Evolutionary conservation across 441 rosid species (phyloP).

Genomic region (Gossypium lobatum): DNA sequence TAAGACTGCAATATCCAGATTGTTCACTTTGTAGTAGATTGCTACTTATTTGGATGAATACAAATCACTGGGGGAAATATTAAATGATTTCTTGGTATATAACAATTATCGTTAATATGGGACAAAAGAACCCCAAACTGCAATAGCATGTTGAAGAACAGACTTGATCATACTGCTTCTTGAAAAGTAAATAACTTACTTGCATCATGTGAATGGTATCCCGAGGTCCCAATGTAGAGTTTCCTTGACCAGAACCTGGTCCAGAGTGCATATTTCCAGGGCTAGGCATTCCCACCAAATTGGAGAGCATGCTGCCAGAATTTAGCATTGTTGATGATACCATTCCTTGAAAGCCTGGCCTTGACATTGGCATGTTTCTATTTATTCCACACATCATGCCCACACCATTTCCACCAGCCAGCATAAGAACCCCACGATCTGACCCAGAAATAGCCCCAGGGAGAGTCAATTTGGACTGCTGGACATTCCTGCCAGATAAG

Average conservation of each 20-base stretch:
- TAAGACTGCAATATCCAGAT: too few species aligned
- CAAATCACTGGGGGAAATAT: not conserved
- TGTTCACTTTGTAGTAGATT: too few species aligned
- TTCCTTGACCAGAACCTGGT: conserved; percentile 64
- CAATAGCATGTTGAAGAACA: not conserved
- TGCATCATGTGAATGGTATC: conserved; percentile 70
- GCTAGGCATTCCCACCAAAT: conserved; percentile 64
- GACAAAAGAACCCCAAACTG: not conserved
- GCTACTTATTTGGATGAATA: not conserved
- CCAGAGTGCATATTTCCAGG: conserved; percentile 62
- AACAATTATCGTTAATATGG: not conserved
- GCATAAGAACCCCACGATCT: conserved; percentile 61
- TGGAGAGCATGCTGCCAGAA: conserved; percentile 62
- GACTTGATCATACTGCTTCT: not conserved
- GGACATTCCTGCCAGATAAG: conserved; percentile 59
- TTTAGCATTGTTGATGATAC: conserved; percentile 61
- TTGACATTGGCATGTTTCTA: conserved; percentile 68
- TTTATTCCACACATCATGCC: conserved; percentile 61
- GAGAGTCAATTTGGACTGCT: conserved; percentile 65
- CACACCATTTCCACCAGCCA: conserved; percentile 68
- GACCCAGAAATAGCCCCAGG: conserved; percentile 61
- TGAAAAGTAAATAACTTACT: conserved; percentile 39
- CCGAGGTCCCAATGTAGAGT: conserved; percentile 68
- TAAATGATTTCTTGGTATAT: not conserved
- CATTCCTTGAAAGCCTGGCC: conserved; percentile 79